phyloP scores from a whole-genome alignment of 345 rosid genomes.

The Gossypium sturtianum region DNA sequence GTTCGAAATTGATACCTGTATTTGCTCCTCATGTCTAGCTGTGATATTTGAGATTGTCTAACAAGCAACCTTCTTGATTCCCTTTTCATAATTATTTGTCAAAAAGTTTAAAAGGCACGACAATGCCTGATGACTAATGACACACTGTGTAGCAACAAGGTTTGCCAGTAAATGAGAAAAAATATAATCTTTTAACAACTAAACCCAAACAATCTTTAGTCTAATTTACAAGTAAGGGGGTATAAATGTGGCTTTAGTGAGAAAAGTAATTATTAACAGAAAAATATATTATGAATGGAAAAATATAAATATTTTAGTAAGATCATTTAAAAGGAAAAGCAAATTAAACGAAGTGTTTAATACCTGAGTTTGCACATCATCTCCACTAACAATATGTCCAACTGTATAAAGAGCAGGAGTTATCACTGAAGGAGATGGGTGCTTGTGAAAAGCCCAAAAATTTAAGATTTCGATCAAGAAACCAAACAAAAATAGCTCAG shows the following conservation, averaged over 20 bases:
- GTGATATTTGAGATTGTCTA: conserved; percentile 93
- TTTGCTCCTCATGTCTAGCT: conserved; percentile 79
- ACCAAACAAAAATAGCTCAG: too few relatives aligned
- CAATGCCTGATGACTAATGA: conserved; percentile 60
- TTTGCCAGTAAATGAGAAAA: not conserved
- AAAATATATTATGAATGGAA: too few relatives aligned
- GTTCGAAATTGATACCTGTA: conserved; percentile 26
- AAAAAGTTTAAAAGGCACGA: conserved; percentile 65
- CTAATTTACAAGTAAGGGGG: too few relatives aligned
- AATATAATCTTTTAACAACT: too few relatives aligned
- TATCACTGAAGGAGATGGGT: conserved; percentile 77
- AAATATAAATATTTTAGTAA: too few relatives aligned
- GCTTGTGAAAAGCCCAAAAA: conserved; percentile 33
- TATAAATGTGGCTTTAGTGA: too few relatives aligned
- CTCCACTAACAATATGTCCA: conserved; percentile 86
- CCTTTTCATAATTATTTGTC: conserved; percentile 63
- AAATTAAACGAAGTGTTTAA: not conserved
- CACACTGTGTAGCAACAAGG: conserved; percentile 33
- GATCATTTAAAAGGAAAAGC: not conserved
- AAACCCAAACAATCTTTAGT: too few relatives aligned
- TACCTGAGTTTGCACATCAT: conserved; percentile 76
- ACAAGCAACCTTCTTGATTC: conserved; percentile 93
- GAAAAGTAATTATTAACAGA: too few relatives aligned
- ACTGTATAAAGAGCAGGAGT: conserved; percentile 84
- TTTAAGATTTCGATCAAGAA: not conserved